phyloP scores from a whole-genome alignment of 257 asterid species.

The Lycium barbarum region DNA sequence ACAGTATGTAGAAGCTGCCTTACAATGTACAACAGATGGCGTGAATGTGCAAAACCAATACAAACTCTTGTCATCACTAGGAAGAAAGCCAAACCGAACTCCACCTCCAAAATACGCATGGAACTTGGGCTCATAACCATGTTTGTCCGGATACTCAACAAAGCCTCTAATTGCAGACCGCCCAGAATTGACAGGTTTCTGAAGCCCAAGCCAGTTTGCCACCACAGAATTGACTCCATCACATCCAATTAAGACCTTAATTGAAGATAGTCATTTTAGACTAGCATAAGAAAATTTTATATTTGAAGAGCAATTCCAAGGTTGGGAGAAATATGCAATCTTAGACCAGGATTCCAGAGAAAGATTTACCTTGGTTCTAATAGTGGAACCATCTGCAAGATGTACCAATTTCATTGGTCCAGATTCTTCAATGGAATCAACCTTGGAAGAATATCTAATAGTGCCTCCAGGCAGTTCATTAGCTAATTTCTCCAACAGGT shows the following conservation, averaged over 20 bases:
- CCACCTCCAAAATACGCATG: conserved; percentile 68
- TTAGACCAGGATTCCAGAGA: neutral
- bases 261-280: neutral
- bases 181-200: conserved; percentile 50
- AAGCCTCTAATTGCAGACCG: conserved; percentile 80
- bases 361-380: conserved; percentile 61
- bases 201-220: conserved; percentile 76
- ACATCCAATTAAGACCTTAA: conserved; percentile 80
- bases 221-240: conserved; percentile 84
- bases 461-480: conserved; percentile 73
- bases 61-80: conserved; percentile 63
- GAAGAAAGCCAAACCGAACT: conserved; percentile 61
- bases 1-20: conserved; percentile 33
- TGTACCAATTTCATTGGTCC: conserved; percentile 67
- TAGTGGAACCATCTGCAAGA: conserved; percentile 71
- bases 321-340: neutral
- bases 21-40: conserved; percentile 54
- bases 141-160: conserved; percentile 61
- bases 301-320: neutral
- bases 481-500: conserved; percentile 58
- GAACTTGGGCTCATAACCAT: conserved; percentile 59
- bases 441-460: conserved; percentile 71
- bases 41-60: conserved; percentile 80
- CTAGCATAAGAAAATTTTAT: neutral
- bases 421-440: conserved; percentile 67